Evolutionary conservation across 1,284 basidiomycete genomes (phyloP), one percentile per base, ranked within the genome.

Genomic region (Polyporus tsugae): DNA sequence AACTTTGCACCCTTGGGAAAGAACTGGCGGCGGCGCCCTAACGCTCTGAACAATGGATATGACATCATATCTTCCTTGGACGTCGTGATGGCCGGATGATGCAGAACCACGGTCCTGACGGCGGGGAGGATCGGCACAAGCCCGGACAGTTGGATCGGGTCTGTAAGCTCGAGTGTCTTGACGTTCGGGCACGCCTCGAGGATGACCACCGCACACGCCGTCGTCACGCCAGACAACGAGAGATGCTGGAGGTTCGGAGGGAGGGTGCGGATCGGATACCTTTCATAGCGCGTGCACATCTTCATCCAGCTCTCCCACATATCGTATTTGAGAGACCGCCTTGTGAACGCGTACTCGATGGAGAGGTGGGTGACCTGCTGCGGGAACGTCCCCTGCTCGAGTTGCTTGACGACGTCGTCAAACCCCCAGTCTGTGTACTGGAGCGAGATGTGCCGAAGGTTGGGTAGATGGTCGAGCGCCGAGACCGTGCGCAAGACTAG

Each of bases 401-500:
- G 74, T 35, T 79, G 76, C 52, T 77, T 75, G 73, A 81, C 79
- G 13, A 80, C 61, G 72, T 80, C 77, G 64, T 77, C 77, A 74
- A 77, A 80, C 29, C 75, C 76, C 74, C 78, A 78, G 70, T 81
- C 76, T 61, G 68, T 69, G 74, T 81, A 83, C 9, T 78, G 67
- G 60, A 83, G 67, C n/a, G 75, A 60, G 61, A 83, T 71, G 15
- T 70, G 74, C 3, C 77, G 79, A 25, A 83, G 75, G 70, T 79
- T 74, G 17, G 81, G 82, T 17, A 80, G 73, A 70, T 72, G 75
- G 22, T 72, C 70, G 22, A 77, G 65, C 62, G 70, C 72, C 53
- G 72, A 72, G 65, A 81, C 72, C 64, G 71, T 73, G 70, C 75
- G 72, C 15, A 79, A 72, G 60, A 73, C 74, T 33, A 64, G 72